Evolutionary conservation across 192 early-diverging fungal genomes (phyloP).

Genomic region (Cladochytrium replicatum): DNA sequence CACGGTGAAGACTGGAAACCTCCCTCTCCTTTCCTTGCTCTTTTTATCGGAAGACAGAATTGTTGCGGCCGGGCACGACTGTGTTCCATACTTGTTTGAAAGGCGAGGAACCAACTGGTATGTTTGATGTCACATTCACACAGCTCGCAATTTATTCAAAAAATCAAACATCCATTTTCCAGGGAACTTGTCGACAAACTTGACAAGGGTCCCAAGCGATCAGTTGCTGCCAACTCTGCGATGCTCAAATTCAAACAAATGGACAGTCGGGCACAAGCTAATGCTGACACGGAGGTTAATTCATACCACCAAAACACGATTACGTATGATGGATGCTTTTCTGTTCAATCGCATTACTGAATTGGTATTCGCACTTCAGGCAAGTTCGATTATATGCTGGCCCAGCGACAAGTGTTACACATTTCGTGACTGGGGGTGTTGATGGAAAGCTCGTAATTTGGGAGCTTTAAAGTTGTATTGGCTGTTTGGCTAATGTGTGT

Average conservation of each 20-base stretch:
- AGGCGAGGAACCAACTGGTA: slow-evolving; percentile 54
- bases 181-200: slow-evolving; percentile 53
- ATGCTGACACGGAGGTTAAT: slow-evolving; percentile 59
- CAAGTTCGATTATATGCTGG: slow-evolving; percentile 45
- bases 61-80: slow-evolving; percentile 88
- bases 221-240: slow-evolving; percentile 53
- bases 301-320: slow-evolving; percentile 97
- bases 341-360: neutral
- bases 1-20: slow-evolving; percentile 46
- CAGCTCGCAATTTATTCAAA: neutral
- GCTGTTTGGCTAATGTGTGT: no score
- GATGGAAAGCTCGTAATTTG: slow-evolving; percentile 81
- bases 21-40: slow-evolving; percentile 70
- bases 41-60: slow-evolving; percentile 70
- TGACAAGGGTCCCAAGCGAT: slow-evolving; percentile 59
- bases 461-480: no score
- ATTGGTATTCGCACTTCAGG: slow-evolving; percentile 11
- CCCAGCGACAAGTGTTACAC: slow-evolving; percentile 39
- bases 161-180: slow-evolving; percentile 5
- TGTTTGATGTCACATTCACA: neutral
- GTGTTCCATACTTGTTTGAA: slow-evolving; percentile 71
- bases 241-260: slow-evolving; percentile 75
- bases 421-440: slow-evolving; percentile 68
- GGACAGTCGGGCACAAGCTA: slow-evolving; percentile 71
- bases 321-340: slow-evolving; percentile 36